Evolutionary conservation across 2,329 filamentous ascomycete species (phyloP), one percentile per base, ranked within the genome.

Genomic region (Bipolaris gigantea): DNA sequence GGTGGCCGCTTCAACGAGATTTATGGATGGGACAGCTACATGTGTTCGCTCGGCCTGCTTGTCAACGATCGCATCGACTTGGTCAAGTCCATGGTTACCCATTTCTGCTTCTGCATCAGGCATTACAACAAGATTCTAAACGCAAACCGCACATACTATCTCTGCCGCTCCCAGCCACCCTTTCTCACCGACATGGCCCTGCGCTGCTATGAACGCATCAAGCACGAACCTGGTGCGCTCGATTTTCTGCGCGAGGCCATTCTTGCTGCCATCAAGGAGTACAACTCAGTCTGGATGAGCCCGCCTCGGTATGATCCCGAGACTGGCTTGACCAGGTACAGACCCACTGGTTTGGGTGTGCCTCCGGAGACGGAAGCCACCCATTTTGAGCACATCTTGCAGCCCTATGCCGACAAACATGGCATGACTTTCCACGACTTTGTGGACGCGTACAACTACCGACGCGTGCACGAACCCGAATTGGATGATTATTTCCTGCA

Each of bases 101-200:
- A 99, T 78, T 97, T 97, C 75, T 95, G 91, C 75, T 99, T 99
- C 80, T 96, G 91, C 77, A 97, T 99, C 75, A 88, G 92, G 73
- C 93, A 99, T 76, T 99, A 99, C 72, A 93, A 92, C 68, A 99
- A 97, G 79, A 96, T 99, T 56, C 84, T 97, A 62, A 99, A 99
- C 75, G 94, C 94, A 47, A 99, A 94, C 53, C 85, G 94, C 33
- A 92, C 92, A 1, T 99, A 99, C 80, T 99, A 99, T 71, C 85
- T 99, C 15, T 89, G 86, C 60, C 88, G 94, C 54, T 97, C 94
- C 2, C 94, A 99, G 75, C 94, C 94, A 2, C 94, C 94, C 0
- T 97, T 99, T 77, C 79, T 99, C 52, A 99, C 94, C 1, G 94
- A 99, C 75, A 97, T 99, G 92, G 89, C 93, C 10, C 81, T 97